phyloP scores from a whole-genome alignment of 306 rosid genomes.

The Erythrophleum fordii region DNA sequence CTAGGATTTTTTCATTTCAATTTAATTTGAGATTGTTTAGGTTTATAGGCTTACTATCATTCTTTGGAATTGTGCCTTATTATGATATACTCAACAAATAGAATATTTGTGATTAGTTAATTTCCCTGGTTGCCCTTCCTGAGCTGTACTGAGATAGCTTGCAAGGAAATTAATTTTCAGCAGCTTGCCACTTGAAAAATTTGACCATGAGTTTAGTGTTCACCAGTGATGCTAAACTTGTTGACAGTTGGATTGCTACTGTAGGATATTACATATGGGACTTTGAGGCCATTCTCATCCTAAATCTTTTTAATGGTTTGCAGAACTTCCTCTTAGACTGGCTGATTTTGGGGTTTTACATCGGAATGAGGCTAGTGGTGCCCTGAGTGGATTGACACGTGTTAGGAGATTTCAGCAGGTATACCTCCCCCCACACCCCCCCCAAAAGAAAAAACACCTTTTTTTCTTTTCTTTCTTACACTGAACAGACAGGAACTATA shows the following conservation, averaged over 20 bases:
- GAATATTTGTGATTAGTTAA: background rate
- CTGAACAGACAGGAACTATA: background rate
- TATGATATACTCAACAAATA: background rate
- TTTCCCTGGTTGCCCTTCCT: background rate
- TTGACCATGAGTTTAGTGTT: constrained; percentile 9
- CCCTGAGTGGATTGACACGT: constrained; percentile 95
- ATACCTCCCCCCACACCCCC: too few relatives aligned
- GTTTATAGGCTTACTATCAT: background rate
- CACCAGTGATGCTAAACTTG: constrained; percentile 1
- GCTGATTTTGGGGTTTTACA: constrained; percentile 99
- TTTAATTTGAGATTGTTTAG: background rate
- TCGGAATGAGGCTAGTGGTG: constrained; percentile 99
- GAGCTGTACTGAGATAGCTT: background rate
- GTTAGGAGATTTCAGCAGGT: constrained; percentile 99
- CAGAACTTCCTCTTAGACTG: constrained; percentile 95
- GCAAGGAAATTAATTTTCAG: background rate
- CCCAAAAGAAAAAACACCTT: too few relatives aligned
- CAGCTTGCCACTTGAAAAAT: background rate
- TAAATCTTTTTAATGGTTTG: constrained; percentile 27
- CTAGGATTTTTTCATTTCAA: background rate
- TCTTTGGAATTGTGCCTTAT: background rate
- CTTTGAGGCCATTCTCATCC: background rate
- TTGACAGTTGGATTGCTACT: background rate
- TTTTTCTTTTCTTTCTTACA: too few relatives aligned
- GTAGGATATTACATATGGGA: background rate